Percentiles rank a stretch among this genome's conserved stretches.
phyloP scores from a whole-genome alignment of 2,329 filamentous ascomycete species.

The Whalleya microplaca region DNA sequence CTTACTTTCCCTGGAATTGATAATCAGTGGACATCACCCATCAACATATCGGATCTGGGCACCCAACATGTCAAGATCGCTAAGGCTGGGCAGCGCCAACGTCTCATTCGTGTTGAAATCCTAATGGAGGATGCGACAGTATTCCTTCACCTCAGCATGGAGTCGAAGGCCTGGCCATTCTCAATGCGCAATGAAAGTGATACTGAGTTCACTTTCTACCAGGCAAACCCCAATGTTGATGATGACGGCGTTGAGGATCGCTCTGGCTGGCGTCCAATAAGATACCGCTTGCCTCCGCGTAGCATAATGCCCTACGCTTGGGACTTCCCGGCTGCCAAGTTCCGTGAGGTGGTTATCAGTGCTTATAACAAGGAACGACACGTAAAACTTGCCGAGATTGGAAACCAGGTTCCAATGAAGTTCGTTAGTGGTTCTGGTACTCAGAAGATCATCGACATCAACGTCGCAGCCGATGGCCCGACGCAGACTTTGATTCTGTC shows the following conservation, averaged over 20 bases:
- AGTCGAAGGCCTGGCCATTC: conserved; percentile 96
- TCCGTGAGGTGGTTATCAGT: conserved; percentile 86
- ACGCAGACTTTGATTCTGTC: conserved; percentile 93
- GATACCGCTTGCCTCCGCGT: conserved; percentile 87
- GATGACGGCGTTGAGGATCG: conserved; percentile 84
- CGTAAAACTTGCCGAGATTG: conserved; percentile 94
- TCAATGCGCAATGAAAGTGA: conserved; percentile 99
- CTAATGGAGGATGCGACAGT: conserved; percentile 92
- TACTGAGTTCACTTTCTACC: conserved; percentile 94
- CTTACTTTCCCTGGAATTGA: conserved; percentile 92
- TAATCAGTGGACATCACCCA: conserved; percentile 96
- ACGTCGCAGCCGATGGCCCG: conserved; percentile 91
- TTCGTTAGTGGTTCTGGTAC: conserved; percentile 69
- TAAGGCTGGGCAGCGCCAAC: conserved; percentile 86
- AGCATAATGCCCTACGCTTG: conserved; percentile 99
- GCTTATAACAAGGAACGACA: conserved; percentile 82
- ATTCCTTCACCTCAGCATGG: conserved; percentile 86
- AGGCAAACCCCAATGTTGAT: conserved; percentile 89
- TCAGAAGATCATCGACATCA: conserved; percentile 93
- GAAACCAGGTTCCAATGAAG: conserved; percentile 93
- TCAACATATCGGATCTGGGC: conserved; percentile 95
- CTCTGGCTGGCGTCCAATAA: conserved; percentile 88
- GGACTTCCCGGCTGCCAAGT: conserved; percentile 98
- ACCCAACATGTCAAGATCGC: conserved; percentile 93
- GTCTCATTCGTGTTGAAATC: conserved; percentile 83